Evolutionary conservation across 768 basidiomycete species (phyloP).

Genomic region (Collybia sp.): DNA sequence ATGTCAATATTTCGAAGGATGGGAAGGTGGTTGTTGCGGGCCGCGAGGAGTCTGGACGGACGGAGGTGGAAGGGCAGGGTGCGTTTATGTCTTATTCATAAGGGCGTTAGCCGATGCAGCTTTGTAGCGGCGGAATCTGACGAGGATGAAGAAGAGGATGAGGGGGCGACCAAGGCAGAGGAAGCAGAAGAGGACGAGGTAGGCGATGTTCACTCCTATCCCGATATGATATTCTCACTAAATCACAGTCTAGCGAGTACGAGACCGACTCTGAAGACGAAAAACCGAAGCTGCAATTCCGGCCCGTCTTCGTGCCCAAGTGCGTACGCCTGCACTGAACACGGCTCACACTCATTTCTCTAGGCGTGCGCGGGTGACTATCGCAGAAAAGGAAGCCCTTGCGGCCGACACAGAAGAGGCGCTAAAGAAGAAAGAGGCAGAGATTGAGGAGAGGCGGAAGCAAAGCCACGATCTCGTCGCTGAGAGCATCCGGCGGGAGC

Average conservation of each 20-base stretch:
- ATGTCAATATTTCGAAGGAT: conserved; percentile 77
- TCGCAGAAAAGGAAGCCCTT: conserved; percentile 63
- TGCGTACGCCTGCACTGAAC: conserved; percentile 29
- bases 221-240: conserved; percentile 5
- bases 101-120: conserved; percentile 7
- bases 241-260: conserved; percentile 75
- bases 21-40: conserved; percentile 81
- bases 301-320: conserved; percentile 96
- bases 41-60: conserved; percentile 73
- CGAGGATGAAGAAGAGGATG: conserved; percentile 41
- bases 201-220: conserved; percentile 38
- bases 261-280: conserved; percentile 79
- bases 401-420: conserved; percentile 76
- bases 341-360: conserved; percentile 5
- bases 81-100: conserved; percentile 9
- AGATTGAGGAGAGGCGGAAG: conserved; percentile 78
- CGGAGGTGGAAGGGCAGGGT: conserved; percentile 39
- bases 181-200: conserved; percentile 18
- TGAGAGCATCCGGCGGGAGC: conserved; percentile 87
- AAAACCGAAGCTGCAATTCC: conserved; percentile 69
- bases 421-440: conserved; percentile 60
- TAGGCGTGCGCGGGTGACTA: conserved; percentile 74
- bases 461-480: conserved; percentile 92
- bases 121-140: conserved; percentile 39
- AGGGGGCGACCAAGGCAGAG: conserved; percentile 8